A percentile compares a stretch with the other conserved stretches of the same genome.
phyloP scores from a whole-genome alignment of 371 early-diverging fungal species.

The Haplosporangium sp. region DNA sequence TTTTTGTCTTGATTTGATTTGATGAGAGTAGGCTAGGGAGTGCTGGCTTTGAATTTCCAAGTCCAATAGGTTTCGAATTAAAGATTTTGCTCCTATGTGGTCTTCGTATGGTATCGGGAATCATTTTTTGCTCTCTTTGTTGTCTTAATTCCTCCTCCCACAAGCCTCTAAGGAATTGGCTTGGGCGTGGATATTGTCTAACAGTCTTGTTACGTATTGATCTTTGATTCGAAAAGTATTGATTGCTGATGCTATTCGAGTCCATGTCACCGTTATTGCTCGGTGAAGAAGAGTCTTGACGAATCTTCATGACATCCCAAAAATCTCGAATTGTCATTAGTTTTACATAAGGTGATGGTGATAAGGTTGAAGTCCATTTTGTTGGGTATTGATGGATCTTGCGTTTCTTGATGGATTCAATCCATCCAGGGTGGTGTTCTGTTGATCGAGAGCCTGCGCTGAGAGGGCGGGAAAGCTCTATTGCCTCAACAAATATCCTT shows the following conservation, averaged over 20 bases:
- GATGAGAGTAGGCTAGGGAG: constrained; percentile 9
- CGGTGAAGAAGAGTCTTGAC: constrained; percentile 18
- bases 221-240: background rate
- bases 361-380: constrained; percentile 36
- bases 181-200: constrained; percentile 13
- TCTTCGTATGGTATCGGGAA: constrained; percentile 34
- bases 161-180: constrained; percentile 23
- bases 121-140: constrained; percentile 30
- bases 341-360: constrained; percentile 39
- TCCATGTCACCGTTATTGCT: background rate
- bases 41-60: constrained; percentile 5
- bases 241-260: background rate
- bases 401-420: constrained; percentile 42
- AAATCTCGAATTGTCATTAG: constrained; percentile 24
- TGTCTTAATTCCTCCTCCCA: constrained; percentile 42
- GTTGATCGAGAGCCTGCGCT: constrained; percentile 5
- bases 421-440: constrained; percentile 34
- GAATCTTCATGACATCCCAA: constrained; percentile 41
- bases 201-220: background rate
- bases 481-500: constrained; percentile 33
- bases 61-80: constrained; percentile 18
- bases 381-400: constrained; percentile 46
- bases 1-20: background rate
- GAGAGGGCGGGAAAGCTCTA: constrained; percentile 27
- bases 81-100: constrained; percentile 28